phyloP scores from a whole-genome alignment of 2,329 filamentous ascomycete species.

The Colletotrichum scovillei region DNA sequence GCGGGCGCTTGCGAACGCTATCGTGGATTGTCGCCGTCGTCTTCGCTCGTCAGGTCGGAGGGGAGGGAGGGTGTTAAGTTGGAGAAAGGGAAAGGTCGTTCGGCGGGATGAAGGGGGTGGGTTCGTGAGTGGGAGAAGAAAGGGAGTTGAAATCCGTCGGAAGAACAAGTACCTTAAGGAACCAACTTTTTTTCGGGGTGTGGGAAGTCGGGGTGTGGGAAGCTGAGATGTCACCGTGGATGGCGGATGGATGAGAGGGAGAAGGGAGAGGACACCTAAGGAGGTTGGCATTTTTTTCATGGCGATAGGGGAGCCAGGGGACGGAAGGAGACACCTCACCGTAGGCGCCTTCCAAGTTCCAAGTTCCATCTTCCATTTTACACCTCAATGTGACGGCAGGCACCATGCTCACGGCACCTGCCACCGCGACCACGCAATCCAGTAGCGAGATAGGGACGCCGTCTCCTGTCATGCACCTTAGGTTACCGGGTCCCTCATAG shows the following conservation, averaged over 20 bases:
- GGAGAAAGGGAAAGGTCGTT: conserved; percentile 10
- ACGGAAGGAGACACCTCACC: not conserved
- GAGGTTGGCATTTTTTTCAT: conserved; percentile 4
- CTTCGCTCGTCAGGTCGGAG: not conserved
- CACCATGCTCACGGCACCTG: no score
- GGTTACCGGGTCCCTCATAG: no score
- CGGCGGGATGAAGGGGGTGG: conserved; percentile 4
- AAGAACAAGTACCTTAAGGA: not conserved
- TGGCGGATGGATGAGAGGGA: no score
- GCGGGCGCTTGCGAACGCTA: conserved; percentile 8
- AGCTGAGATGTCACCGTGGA: conserved; percentile 28
- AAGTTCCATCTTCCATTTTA: no score
- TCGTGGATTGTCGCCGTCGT: conserved; percentile 16
- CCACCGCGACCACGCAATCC: not conserved
- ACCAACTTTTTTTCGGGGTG: conserved; percentile 24
- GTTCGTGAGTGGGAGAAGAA: conserved; percentile 9
- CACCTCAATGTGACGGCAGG: no score
- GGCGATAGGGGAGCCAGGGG: conserved; percentile 8
- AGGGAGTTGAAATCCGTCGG: conserved; percentile 11
- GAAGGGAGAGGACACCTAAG: not conserved
- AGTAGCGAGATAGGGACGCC: conserved; percentile 16
- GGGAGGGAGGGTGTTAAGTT: not conserved
- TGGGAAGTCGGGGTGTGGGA: conserved; percentile 22
- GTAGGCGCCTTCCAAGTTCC: not conserved
- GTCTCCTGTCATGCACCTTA: conserved; percentile 14